Base-by-base conservation (phyloP, 2,329 filamentous ascomycete species). In the Cercospora sp. region DNA sequence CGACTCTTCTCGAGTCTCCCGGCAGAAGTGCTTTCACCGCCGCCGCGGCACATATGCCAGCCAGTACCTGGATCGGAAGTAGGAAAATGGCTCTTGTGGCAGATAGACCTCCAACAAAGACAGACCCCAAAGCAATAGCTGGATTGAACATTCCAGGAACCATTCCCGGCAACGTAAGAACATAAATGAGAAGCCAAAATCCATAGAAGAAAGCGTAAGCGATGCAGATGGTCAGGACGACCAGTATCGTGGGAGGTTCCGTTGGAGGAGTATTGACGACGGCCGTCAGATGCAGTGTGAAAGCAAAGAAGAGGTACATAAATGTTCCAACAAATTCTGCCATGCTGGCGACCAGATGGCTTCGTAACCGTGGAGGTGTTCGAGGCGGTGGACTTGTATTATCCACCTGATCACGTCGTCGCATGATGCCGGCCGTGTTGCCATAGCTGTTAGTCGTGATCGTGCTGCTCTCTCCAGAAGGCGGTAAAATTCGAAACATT, bases 271-370 rank as follows among this genome's bases (percentile, higher is more conserved):
- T 69, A 26, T 73, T 73, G 0, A 73, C 69, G 10, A 74, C 72
- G 3, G 76, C 63, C 67, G 76, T 74, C 8, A 67, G 60, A 26
- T 75, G 74, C 23, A 75, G 70, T 1, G 74, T 67, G 63, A 78
- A 77, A 16, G 76, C 77, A 48, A 78, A 75, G 71, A 75, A 78
- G 28, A 79, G 73, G 70, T 78, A 79, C 72, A 77, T 73, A 30
- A 75, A 77, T 2, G 77, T 79, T 1, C 77, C 77, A 9, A 78
- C 73, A 53, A 78, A 79, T 60, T 79, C 77, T 28, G 74, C 74
- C 8, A 75, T 30, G 48, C 66, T 59, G 0, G 74, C 73, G 31
- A 76, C 66, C 63, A 75, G 70, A 53, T 75, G 69, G 8, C 28
- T 63, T 55, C 65, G 65, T 8, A 66, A 23, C n/a, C 31, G 36